Percentiles rank a stretch among this genome's conserved stretches.
phyloP scores from a whole-genome alignment of 345 rosid genomes.

The Populus davidiana region DNA sequence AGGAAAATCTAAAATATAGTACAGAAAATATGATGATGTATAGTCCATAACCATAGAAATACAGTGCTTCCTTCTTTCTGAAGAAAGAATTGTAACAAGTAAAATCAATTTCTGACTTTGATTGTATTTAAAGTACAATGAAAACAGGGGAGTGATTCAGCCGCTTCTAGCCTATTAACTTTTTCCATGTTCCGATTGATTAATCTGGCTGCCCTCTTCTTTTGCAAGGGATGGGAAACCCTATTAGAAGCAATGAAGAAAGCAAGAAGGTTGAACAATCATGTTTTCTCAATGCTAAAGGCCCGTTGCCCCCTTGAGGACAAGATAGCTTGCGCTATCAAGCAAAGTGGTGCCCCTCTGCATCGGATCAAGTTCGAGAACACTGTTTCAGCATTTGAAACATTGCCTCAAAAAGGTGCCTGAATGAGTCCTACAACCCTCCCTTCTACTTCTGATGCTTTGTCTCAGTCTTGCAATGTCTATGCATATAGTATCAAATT shows the following conservation, averaged over 20 bases:
- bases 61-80: background rate
- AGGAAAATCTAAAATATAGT: background rate
- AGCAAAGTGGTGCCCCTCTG: conserved; percentile 92
- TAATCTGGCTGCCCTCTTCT: background rate
- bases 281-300: conserved; percentile 95
- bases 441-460: conserved; percentile 2
- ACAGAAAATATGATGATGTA: background rate
- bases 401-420: conserved; percentile 83
- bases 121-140: background rate
- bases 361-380: conserved; percentile 90
- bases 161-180: background rate
- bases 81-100: background rate
- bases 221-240: conserved; percentile 78
- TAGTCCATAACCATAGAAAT: background rate
- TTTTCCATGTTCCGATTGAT: background rate
- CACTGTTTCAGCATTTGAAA: conserved; percentile 95
- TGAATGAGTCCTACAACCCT: conserved; percentile 19
- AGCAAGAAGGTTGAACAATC: conserved; percentile 91
- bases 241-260: conserved; percentile 94
- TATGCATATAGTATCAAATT: background rate
- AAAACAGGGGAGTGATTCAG: background rate
- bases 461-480: background rate
- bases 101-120: background rate
- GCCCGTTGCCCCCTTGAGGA: conserved; percentile 97
- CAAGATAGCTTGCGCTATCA: conserved; percentile 91